Evolutionary conservation across 1,284 basidiomycete genomes (phyloP), one percentile per base, ranked within the genome.

Genomic region (Xerocomus nothofagi): DNA sequence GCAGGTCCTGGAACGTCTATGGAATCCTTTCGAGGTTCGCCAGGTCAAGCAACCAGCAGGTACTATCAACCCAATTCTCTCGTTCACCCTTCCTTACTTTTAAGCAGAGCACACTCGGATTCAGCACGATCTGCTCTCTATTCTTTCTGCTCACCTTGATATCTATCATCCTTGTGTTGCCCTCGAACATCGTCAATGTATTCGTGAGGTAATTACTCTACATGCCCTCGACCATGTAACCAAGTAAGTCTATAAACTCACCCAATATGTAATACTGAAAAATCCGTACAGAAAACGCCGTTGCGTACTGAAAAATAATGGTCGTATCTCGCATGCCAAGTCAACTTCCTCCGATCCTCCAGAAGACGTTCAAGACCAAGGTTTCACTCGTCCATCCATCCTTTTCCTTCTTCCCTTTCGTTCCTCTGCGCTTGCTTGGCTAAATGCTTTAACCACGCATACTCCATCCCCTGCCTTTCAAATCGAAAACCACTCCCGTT

Each of bases 331-430:
- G 0, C 80, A 85, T 56, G 81, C 82, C 81, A 88, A 71, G 64
- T 76, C 14, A 72, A 75, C 51, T 70, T 75, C 31, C 65, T 76
- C 73, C 3, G 71, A 81, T 34, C 74, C 77, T 6, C 80, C 81
- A 7, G 81, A 85, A 64, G 88, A 92, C 54, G 81, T 92, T 7
- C 89, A 93, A 69, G 96, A 99, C 67, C 96, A 98, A 77, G 95
- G 96, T 20, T 99, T 98, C 72, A 98, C 95, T 2, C 88, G 97
- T 8, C 96, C 97, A 18, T 96, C 96, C 34, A 79, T 97, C 11
- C 87, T 99, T 44, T 74, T 99, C 50, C 82, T 99, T 42, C 78
- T 93, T 3, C 97, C 97, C 0, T 92, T 98, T 73, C 92, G 97
- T 44, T 92, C 92, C 32, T 86, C 86, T 33, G 96, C 93, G 0